Conservation (phyloP, 2,329 filamentous ascomycete genomes). For the Fusarium sp. region DNA sequence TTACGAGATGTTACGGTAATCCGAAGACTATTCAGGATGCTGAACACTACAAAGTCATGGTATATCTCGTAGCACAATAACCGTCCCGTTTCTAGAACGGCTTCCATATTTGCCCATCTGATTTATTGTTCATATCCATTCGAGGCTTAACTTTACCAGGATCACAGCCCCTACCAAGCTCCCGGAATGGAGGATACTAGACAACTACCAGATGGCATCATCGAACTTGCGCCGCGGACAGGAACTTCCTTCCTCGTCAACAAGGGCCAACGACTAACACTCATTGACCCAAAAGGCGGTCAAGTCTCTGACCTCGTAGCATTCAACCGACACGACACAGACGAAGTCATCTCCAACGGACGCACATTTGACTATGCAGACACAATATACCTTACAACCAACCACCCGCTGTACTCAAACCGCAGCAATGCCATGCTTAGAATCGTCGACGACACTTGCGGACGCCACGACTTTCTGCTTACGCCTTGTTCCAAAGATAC, state of each 20-base stretch:
- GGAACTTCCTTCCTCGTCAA: background rate
- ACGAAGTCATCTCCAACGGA: background rate
- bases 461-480: background rate
- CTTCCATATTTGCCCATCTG: background rate
- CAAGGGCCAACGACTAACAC: background rate
- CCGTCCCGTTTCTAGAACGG: fast-evolving
- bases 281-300: background rate
- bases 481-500: background rate
- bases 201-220: background rate
- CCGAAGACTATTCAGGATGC: fast-evolving
- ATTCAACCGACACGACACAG: background rate
- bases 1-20: background rate
- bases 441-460: background rate
- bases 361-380: background rate
- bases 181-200: background rate
- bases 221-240: background rate
- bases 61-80: background rate
- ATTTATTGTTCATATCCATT: background rate
- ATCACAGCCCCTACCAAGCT: background rate
- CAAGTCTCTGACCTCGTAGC: background rate
- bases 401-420: background rate
- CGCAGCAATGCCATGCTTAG: background rate
- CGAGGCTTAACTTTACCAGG: fast-evolving
- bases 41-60: background rate
- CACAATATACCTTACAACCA: background rate